Conservation (phyloP, 768 basidiomycete species). For the Tulasnella sp. region DNA sequence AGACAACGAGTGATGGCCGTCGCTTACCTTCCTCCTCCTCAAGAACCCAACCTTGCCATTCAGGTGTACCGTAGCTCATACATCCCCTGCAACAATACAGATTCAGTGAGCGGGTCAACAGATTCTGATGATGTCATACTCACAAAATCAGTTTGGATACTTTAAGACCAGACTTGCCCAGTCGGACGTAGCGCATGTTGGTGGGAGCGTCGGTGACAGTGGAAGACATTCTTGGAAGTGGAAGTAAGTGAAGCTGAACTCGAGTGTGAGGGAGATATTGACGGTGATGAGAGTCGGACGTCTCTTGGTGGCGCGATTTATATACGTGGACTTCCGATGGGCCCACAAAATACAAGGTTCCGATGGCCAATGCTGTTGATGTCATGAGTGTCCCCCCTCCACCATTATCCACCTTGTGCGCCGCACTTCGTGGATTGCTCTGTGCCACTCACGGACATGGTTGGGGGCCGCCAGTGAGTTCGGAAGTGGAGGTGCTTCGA, state of each 20-base stretch:
- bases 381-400: too few species aligned
- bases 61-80: not conserved
- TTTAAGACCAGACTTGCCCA: slow-evolving; percentile 12
- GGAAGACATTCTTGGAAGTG: not conserved
- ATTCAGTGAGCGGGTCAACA: not conserved
- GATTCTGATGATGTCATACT: not conserved
- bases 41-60: slow-evolving; percentile 1
- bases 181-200: slow-evolving; percentile 5
- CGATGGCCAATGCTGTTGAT: too few species aligned
- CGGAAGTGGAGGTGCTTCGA: too few species aligned
- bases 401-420: too few species aligned
- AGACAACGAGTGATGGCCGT: not conserved
- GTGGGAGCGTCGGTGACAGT: not conserved
- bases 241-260: not conserved
- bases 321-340: too few species aligned
- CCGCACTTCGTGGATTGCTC: too few species aligned
- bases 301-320: too few species aligned
- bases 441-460: too few species aligned
- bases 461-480: too few species aligned
- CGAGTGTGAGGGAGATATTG: not conserved
- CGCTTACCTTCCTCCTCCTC: slow-evolving; percentile 6
- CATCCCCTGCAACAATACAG: not conserved
- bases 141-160: slow-evolving; percentile 5
- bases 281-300: not conserved
- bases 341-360: too few species aligned